Evolutionary conservation across 768 basidiomycete species (phyloP), one percentile per base, ranked within the genome.

Genomic region (Brasilioporus rufonigricans): DNA sequence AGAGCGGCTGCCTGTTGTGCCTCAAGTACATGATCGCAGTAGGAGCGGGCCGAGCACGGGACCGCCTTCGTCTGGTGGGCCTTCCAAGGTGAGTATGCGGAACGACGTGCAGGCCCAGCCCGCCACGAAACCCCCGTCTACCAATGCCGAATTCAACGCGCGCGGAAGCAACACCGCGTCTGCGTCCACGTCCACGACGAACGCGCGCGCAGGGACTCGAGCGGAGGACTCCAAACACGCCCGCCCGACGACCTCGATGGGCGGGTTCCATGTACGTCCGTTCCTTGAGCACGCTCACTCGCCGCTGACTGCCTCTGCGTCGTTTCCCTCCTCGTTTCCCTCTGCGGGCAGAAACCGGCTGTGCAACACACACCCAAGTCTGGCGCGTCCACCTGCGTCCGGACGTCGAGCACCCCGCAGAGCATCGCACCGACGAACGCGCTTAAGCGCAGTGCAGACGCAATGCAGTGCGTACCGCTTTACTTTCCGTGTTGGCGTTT

Each of bases 201-300:
- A 50, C 8, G 14, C 32, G 10, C 29, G 31, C 10, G 7, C 44
- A 40, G 50, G 48, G 3, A 26, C 46, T 6, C 4, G 45, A 23
- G 44, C 16, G 4, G 55, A 45, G 11, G 52, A 51, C 5, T 1
- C 36, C 39, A 57, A 40, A 43, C 57, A 13, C 1, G 10, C 12
- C 7, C 44, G 44, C 4, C 44, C n/a, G n/a, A n/a, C 48, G 13
- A 1, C 74, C 23, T 73, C 79, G 2, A 69, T 75, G 54, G 81
- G 81, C 26, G 80, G 79, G 2, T 83, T 79, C n/a, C n/a, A n/a
- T n/a, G n/a, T 33, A 12, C 32, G 14, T 11, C 10, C 10, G 32
- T 33, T 33, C 32, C 14, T 33, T 33, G 10, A 2, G 32, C 10
- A 13, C 2, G 14, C 14, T 13, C 32, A 11, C 10, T 7, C 32